A percentile compares a stretch with the other conserved stretches of the same genome.
These are phyloP conservation scores for Auriscalpium orientale DNA, from an alignment of 768 basidiomycete genomes.

Conservation along the genomic window DNA sequence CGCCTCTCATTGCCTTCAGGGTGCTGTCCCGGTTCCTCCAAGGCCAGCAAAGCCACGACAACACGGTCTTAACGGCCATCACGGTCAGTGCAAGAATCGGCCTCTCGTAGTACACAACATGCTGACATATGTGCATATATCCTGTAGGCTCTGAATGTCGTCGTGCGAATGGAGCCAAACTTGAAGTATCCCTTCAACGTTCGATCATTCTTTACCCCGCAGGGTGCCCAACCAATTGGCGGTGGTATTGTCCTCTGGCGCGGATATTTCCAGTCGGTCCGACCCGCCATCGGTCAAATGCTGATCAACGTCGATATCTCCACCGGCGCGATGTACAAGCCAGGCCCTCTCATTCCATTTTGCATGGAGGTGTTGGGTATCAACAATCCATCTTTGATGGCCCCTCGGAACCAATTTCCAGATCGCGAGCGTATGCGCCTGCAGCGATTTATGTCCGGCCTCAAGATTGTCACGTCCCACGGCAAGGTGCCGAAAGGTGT, in stretches of 20 bases:
- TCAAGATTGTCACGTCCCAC: conserved; percentile 40
- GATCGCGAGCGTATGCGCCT: conserved; percentile 47
- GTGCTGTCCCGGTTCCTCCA: conserved; percentile 55
- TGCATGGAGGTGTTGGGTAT: conserved; percentile 48
- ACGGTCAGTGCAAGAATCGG: conserved; percentile 36
- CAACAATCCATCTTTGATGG: conserved; percentile 25
- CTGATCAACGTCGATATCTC: conserved; percentile 74
- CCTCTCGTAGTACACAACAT: not conserved
- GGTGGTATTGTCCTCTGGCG: conserved; percentile 65
- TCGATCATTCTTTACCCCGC: conserved; percentile 63
- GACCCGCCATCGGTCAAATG: conserved; percentile 56
- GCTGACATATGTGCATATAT: not conserved
- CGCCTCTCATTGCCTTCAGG: conserved; percentile 28
- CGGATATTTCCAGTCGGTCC: conserved; percentile 74
- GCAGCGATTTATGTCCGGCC: conserved; percentile 47
- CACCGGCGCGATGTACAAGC: conserved; percentile 68
- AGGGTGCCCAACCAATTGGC: conserved; percentile 48
- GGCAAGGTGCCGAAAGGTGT: not conserved
- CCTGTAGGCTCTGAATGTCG: conserved; percentile 61
- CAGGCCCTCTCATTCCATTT: conserved; percentile 50
- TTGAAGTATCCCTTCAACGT: conserved; percentile 63
- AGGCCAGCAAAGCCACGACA: conserved; percentile 63
- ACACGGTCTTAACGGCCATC: conserved; percentile 57
- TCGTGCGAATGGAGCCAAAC: conserved; percentile 68
- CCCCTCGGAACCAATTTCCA: conserved; percentile 34